Conservation (phyloP, 2,329 filamentous ascomycete genomes). For the Stachybotrys chartarum region DNA sequence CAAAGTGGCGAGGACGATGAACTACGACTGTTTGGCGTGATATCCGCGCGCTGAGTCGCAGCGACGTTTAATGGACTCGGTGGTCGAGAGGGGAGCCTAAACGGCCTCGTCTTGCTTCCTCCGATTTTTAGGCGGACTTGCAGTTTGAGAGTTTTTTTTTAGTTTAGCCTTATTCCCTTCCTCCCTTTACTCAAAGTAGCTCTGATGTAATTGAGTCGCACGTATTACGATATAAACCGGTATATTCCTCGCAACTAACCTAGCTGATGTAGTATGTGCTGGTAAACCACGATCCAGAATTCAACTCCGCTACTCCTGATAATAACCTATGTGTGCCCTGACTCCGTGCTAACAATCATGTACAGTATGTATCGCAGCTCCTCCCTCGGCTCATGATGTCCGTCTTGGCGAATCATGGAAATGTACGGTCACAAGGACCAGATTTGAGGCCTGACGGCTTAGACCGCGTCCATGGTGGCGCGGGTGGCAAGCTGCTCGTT, state of each 20-base stretch:
- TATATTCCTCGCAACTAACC: background rate
- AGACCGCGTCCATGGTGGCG: slow-evolving; percentile 72
- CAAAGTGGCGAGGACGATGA: slow-evolving; percentile 5
- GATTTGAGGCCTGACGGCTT: slow-evolving; percentile 8
- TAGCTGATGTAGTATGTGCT: background rate
- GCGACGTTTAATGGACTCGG: background rate
- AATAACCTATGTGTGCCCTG: background rate
- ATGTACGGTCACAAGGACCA: background rate
- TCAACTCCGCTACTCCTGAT: background rate
- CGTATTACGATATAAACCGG: slow-evolving; percentile 14
- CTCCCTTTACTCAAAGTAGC: slow-evolving; percentile 28
- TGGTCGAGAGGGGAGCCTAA: slow-evolving; percentile 7
- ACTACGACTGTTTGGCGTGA: background rate
- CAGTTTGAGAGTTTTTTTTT: slow-evolving; percentile 20
- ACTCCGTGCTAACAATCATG: background rate
- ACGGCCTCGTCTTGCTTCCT: slow-evolving; percentile 4
- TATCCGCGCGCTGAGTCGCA: background rate
- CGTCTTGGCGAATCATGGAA: background rate
- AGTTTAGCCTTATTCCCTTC: slow-evolving; percentile 16
- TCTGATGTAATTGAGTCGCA: slow-evolving; percentile 39
- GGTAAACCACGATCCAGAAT: background rate
- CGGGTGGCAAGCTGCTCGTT: slow-evolving; percentile 85
- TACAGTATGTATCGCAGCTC: background rate
- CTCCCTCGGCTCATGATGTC: background rate
- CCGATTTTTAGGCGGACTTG: slow-evolving; percentile 9